A percentile compares a stretch with the other conserved stretches of the same genome.
Evolutionary conservation across 768 basidiomycete species (phyloP).

Genomic region (Daedaleopsis sinensis): DNA sequence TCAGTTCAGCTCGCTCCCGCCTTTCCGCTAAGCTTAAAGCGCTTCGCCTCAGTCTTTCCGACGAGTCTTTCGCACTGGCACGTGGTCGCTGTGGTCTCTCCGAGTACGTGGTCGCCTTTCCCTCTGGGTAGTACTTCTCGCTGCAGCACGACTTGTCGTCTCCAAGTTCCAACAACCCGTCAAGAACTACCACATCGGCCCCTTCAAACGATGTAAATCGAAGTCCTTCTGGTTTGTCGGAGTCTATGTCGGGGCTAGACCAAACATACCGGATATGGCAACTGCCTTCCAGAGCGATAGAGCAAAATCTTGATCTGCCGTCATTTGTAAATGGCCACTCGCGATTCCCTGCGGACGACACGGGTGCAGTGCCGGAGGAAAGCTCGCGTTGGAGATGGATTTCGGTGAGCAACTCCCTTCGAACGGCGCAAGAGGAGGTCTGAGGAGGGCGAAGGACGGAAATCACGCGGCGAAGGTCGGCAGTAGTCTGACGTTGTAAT

Average conservation of each 20-base stretch:
- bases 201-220: no score
- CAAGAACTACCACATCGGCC: no score
- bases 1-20: no score
- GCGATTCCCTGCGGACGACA: background rate
- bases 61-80: no score
- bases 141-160: no score
- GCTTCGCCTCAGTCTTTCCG: no score
- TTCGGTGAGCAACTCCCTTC: background rate
- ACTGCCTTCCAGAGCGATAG: constrained; percentile 1
- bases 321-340: background rate
- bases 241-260: background rate
- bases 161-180: no score
- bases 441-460: background rate
- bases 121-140: no score
- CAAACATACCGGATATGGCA: background rate
- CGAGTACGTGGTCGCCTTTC: no score
- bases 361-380: background rate
- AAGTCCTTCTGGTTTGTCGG: background rate
- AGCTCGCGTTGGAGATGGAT: background rate
- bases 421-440: background rate
- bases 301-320: background rate
- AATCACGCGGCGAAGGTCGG: constrained; percentile 20
- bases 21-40: no score
- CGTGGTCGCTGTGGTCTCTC: no score
- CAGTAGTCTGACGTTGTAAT: constrained; percentile 18